These are phyloP conservation scores for Trichocomaceae sp. DNA, from an alignment of 2,329 filamentous ascomycete genomes.

Conservation along the genomic window DNA sequence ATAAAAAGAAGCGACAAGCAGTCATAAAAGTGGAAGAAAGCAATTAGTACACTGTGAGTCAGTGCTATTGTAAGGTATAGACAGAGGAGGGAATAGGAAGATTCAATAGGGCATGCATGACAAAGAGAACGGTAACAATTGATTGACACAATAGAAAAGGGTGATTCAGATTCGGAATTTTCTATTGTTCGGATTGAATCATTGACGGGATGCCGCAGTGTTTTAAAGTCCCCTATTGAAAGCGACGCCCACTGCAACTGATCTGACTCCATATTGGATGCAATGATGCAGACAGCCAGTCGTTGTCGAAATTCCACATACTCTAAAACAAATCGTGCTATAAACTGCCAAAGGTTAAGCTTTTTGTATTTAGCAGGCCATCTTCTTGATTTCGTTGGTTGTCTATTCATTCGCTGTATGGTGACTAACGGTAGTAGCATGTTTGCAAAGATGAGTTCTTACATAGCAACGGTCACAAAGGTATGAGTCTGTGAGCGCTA, in stretches of 20 bases:
- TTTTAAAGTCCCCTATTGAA: conserved; percentile 9
- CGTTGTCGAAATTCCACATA: not conserved
- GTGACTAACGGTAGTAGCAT: not conserved
- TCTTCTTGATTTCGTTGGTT: not conserved
- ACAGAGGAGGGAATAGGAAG: not conserved
- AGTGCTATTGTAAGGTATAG: conserved; percentile 1
- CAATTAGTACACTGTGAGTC: conserved; percentile 9
- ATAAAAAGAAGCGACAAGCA: not conserved
- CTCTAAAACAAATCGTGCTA: conserved; percentile 7
- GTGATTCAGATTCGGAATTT: not conserved
- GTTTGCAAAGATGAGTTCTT: not conserved
- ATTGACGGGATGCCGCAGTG: not conserved
- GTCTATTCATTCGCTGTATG: not conserved
- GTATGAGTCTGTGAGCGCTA: conserved; percentile 10
- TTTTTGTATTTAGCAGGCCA: not conserved
- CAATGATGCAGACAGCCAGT: conserved; percentile 8
- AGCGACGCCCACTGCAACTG: not conserved
- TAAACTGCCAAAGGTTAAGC: not conserved
- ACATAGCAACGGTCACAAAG: not conserved
- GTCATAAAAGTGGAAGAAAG: not conserved
- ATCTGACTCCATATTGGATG: not conserved
- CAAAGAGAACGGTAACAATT: not conserved
- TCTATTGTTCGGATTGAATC: not conserved
- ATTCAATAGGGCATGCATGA: not conserved
- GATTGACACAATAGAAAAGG: not conserved